A percentile compares a stretch with the other conserved stretches of the same genome.
phyloP scores from a whole-genome alignment of 2,329 filamentous ascomycete species.

The Apiospora marii region DNA sequence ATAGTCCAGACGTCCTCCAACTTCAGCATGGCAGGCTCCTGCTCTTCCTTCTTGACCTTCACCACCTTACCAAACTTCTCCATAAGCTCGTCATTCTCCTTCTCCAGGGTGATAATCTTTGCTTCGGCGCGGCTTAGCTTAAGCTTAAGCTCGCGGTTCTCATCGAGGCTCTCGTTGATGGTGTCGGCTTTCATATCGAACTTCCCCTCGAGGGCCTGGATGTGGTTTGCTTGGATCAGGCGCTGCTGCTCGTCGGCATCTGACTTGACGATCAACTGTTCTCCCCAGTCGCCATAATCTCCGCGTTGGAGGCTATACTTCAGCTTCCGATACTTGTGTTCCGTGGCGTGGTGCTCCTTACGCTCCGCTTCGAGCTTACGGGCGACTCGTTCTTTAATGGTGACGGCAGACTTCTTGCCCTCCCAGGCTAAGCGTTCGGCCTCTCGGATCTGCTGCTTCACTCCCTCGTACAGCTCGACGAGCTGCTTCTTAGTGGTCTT shows the following conservation, averaged over 20 bases:
- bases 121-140: neutral
- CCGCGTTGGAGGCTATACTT: neutral
- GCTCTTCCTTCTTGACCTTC: neutral
- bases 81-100: neutral
- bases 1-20: neutral
- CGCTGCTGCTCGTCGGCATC: neutral
- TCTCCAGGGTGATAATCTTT: neutral
- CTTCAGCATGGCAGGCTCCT: neutral
- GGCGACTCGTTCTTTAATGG: neutral
- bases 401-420: neutral
- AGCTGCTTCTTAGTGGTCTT: neutral
- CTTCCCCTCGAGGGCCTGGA: neutral
- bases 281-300: neutral
- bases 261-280: neutral
- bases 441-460: neutral
- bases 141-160: neutral
- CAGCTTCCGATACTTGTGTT: neutral
- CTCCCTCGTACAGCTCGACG: neutral
- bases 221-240: neutral
- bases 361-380: neutral
- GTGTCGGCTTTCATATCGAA: too few relatives aligned
- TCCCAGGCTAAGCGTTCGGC: neutral
- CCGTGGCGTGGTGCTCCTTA: neutral
- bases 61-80: neutral
- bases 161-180: neutral